Conservation (phyloP, 1,284 basidiomycete species). For the Apiotrichum domesticum region DNA sequence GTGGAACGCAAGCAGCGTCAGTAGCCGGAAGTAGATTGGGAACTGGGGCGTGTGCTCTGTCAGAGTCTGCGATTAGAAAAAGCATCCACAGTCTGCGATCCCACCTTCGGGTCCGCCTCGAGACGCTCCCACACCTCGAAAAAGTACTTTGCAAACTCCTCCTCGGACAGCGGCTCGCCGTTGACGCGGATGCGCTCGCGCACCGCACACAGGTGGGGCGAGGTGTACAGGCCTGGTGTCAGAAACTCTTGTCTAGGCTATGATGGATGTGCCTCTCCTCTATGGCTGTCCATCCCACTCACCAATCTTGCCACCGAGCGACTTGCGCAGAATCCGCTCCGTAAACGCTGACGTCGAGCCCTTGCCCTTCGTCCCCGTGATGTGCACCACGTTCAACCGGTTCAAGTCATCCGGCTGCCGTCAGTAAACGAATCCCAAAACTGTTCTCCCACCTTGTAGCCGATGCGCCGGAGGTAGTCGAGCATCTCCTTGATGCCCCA, state of each 20-base stretch:
- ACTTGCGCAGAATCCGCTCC: conserved; percentile 49
- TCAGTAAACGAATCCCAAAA: no score
- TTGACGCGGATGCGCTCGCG: conserved; percentile 94
- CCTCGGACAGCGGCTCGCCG: conserved; percentile 80
- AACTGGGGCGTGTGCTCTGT: conserved; percentile 55
- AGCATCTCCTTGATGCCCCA: conserved; percentile 82
- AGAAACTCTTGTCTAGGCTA: neutral
- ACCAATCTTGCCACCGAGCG: conserved; percentile 35
- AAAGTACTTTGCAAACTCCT: conserved; percentile 82
- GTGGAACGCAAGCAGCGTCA: conserved; percentile 90
- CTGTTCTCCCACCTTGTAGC: conserved; percentile 62
- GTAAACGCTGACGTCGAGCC: conserved; percentile 94
- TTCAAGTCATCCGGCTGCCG: conserved; percentile 74
- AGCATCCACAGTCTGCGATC: conserved; percentile 9
- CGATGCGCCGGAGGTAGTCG: conserved; percentile 81
- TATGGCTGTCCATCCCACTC: conserved; percentile 3
- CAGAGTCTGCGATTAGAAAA: conserved; percentile 27
- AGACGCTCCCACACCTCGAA: conserved; percentile 95
- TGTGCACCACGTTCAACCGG: conserved; percentile 84
- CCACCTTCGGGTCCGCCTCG: conserved; percentile 60
- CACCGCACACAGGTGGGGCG: conserved; percentile 92
- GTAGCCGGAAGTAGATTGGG: conserved; percentile 89
- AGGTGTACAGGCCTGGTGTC: conserved; percentile 77
- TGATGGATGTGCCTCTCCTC: neutral
- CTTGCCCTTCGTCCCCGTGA: conserved; percentile 98